Conservation (phyloP, 306 rosid species). For the Ceratonia siliqua region DNA sequence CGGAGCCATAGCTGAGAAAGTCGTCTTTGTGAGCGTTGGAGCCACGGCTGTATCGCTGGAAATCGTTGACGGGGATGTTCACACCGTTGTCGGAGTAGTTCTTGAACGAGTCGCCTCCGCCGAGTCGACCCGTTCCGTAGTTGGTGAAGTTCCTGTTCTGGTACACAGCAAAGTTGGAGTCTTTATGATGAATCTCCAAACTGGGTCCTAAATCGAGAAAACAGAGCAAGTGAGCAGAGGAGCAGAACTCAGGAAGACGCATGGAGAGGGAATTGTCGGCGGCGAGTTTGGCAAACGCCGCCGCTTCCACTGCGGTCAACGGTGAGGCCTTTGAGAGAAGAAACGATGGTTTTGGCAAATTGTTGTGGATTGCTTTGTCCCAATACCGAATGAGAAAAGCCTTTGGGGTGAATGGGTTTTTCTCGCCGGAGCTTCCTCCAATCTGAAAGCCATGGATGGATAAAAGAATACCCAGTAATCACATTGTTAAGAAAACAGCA, state of each 20-base stretch:
- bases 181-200: constrained; percentile 39
- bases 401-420: background rate
- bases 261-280: constrained; percentile 41
- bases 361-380: constrained; percentile 51
- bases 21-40: constrained; percentile 38
- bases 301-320: constrained; percentile 41
- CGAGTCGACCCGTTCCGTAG: constrained; percentile 46
- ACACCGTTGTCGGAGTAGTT: constrained; percentile 43
- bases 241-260: constrained; percentile 48
- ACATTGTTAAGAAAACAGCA: too few species aligned
- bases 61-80: constrained; percentile 26
- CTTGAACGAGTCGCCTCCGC: constrained; percentile 50
- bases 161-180: constrained; percentile 43
- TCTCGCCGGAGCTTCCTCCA: too few species aligned
- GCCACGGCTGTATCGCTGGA: constrained; percentile 54
- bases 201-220: constrained; percentile 45
- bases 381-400: constrained; percentile 45
- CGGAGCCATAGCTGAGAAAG: constrained; percentile 42
- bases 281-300: constrained; percentile 44
- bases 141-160: constrained; percentile 44
- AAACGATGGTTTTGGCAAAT: constrained; percentile 38
- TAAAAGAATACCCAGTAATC: too few species aligned
- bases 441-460: background rate
- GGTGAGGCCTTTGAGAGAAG: constrained; percentile 57
- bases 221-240: constrained; percentile 53